A percentile compares a stretch with the other conserved stretches of the same genome.
phyloP scores from a whole-genome alignment of 495 filamentous ascomycete genomes.

The Baudoinia panamericana region DNA sequence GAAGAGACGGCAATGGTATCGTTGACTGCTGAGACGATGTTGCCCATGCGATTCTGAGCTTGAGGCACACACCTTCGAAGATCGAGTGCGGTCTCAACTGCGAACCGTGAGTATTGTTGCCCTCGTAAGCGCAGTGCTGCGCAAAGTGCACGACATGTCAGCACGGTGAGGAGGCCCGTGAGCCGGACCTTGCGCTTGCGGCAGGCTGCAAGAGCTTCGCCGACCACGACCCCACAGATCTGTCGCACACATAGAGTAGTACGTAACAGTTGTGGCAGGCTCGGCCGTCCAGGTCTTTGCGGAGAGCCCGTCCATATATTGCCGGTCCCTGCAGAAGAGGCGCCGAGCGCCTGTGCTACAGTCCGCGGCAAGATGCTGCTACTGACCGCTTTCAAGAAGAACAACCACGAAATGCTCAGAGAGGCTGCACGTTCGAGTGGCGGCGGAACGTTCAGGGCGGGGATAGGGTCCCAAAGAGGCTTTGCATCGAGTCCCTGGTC shows the following conservation, averaged over 20 bases:
- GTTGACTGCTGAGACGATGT: conserved; percentile 1
- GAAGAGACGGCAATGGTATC: neutral
- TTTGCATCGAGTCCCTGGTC: neutral
- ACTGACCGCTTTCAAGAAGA: neutral
- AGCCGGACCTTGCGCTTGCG: conserved; percentile 2
- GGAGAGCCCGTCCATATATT: neutral
- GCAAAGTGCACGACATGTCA: neutral
- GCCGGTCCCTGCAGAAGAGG: neutral
- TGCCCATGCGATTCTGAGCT: neutral
- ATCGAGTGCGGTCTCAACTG: neutral
- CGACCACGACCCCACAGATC: neutral
- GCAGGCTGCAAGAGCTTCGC: neutral
- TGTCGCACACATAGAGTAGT: neutral
- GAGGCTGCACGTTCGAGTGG: neutral
- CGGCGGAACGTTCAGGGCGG: neutral
- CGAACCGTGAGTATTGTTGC: neutral
- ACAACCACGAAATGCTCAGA: neutral
- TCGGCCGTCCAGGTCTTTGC: neutral
- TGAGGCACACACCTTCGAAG: conserved; percentile 1
- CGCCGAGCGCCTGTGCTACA: neutral
- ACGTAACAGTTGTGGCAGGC: neutral
- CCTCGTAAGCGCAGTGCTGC: neutral
- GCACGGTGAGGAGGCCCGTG: conserved; percentile 1
- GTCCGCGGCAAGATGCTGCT: neutral
- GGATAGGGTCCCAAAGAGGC: neutral